Evolutionary conservation across 1,139 yeast genomes (phyloP).

Genomic region (Geotrichum bryndzae): DNA sequence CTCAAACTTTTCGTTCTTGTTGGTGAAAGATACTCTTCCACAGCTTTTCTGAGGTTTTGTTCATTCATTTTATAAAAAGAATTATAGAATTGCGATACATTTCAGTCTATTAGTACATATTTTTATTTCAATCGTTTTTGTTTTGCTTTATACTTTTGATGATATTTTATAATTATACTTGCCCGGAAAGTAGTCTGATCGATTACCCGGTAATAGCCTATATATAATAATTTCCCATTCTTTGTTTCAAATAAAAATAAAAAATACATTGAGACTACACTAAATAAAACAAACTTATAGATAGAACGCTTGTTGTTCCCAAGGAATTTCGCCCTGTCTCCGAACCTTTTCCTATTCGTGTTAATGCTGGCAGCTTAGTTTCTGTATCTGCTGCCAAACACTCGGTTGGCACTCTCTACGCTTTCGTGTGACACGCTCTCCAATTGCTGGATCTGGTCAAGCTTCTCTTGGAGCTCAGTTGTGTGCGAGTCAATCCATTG

Average conservation of each 20-base stretch:
- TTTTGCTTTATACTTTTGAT: too few relatives aligned
- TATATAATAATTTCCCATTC: not conserved
- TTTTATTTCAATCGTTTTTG: too few relatives aligned
- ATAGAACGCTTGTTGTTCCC: not conserved
- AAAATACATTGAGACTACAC: not conserved
- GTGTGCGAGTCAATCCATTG: conserved; percentile 80
- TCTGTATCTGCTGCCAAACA: conserved; percentile 9
- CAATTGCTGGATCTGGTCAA: conserved; percentile 38
- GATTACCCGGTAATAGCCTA: too few relatives aligned
- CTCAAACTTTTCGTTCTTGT: too few relatives aligned
- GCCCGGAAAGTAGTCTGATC: too few relatives aligned
- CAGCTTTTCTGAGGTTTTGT: too few relatives aligned
- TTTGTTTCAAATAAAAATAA: not conserved
- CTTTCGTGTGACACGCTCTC: conserved; percentile 26
- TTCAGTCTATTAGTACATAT: too few relatives aligned
- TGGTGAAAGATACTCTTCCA: too few relatives aligned
- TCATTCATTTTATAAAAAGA: too few relatives aligned
- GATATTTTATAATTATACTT: too few relatives aligned
- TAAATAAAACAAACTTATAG: not conserved
- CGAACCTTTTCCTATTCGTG: not conserved
- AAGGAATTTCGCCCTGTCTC: not conserved
- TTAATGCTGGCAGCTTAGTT: not conserved
- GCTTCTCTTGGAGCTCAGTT: conserved; percentile 57
- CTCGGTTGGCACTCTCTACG: conserved; percentile 17
- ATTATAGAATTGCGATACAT: too few relatives aligned